A percentile compares a stretch with the other conserved stretches of the same genome.
phyloP scores from a whole-genome alignment of 2,329 filamentous ascomycete genomes.

The Elsinoe australis region DNA sequence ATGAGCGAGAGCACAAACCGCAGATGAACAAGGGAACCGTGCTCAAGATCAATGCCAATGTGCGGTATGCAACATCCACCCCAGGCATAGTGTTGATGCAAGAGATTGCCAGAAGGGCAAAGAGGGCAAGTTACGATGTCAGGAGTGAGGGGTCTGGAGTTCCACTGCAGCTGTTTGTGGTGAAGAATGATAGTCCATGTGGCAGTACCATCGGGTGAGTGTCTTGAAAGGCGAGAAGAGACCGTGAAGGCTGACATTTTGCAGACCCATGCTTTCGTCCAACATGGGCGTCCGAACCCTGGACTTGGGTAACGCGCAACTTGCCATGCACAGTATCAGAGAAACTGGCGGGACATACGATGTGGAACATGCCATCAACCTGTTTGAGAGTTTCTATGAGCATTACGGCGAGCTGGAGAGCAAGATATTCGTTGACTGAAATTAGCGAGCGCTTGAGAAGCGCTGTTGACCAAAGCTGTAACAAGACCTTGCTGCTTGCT shows the following conservation, averaged over 20 bases:
- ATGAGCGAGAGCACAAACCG: constrained; percentile 82
- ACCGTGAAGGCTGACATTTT: not conserved
- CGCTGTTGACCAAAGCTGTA: constrained; percentile 11
- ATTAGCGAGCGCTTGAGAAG: constrained; percentile 10
- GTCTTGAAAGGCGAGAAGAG: too few species aligned
- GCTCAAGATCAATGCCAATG: constrained; percentile 97
- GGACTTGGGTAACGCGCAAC: constrained; percentile 86
- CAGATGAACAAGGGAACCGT: constrained; percentile 95
- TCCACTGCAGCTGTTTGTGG: constrained; percentile 90
- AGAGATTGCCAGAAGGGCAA: constrained; percentile 63
- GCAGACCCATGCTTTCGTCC: constrained; percentile 74
- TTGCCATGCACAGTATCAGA: constrained; percentile 94
- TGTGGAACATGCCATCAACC: constrained; percentile 72
- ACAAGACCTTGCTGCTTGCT: constrained; percentile 3
- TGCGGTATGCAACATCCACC: constrained; percentile 91
- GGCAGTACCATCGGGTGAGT: constrained; percentile 77
- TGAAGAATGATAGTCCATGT: constrained; percentile 89
- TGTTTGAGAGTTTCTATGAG: constrained; percentile 83
- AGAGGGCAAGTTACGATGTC: constrained; percentile 36
- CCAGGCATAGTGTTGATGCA: constrained; percentile 89
- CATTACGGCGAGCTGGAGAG: constrained; percentile 71
- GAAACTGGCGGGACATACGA: constrained; percentile 87
- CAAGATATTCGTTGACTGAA: constrained; percentile 22
- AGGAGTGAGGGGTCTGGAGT: constrained; percentile 55
- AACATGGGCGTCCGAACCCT: constrained; percentile 80